A percentile compares a stretch with the other conserved stretches of the same genome.
phyloP scores from a whole-genome alignment of 176 grass and related monocot species.

The Olyra latifolia region DNA sequence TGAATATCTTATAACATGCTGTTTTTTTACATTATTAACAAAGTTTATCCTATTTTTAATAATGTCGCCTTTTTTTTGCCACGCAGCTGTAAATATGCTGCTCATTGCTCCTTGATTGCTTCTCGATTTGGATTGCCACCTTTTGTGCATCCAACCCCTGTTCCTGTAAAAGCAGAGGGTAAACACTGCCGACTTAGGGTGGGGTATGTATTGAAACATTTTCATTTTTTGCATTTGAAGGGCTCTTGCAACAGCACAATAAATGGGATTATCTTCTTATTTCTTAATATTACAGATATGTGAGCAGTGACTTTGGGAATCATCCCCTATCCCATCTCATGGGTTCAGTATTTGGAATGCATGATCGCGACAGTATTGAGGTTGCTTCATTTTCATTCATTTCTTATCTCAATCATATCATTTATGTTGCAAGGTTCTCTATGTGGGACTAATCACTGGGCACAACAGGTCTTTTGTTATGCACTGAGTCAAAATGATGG shows the following conservation, averaged over 20 bases:
- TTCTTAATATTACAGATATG: slow-evolving; percentile 58
- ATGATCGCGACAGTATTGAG: slow-evolving; percentile 72
- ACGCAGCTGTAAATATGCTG: slow-evolving; percentile 73
- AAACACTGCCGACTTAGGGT: slow-evolving; percentile 63
- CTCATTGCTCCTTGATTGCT: slow-evolving; percentile 76
- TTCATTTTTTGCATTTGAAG: slow-evolving; percentile 2
- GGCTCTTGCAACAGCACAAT: slow-evolving; percentile 10
- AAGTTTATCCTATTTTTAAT: background rate
- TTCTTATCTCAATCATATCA: background rate
- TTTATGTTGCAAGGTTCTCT: slow-evolving; percentile 8
- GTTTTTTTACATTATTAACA: slow-evolving; percentile 1
- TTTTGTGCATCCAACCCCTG: slow-evolving; percentile 60
- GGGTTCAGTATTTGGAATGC: slow-evolving; percentile 93
- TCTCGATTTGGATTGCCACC: slow-evolving; percentile 68
- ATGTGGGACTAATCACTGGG: background rate
- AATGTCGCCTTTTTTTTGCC: background rate
- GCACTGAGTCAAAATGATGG: slow-evolving; percentile 91
- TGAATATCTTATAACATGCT: background rate
- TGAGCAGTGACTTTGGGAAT: slow-evolving; percentile 94
- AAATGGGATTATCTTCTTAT: slow-evolving; percentile 8
- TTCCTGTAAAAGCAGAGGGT: slow-evolving; percentile 62
- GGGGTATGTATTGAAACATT: slow-evolving; percentile 53
- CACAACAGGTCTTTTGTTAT: slow-evolving; percentile 79
- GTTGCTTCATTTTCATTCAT: slow-evolving; percentile 37
- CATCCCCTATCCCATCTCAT: slow-evolving; percentile 97